Percentiles rank a stretch among this genome's conserved stretches.
Conservation (phyloP, 805 yeast genomes). For the Teunomyces aglyptinius region DNA sequence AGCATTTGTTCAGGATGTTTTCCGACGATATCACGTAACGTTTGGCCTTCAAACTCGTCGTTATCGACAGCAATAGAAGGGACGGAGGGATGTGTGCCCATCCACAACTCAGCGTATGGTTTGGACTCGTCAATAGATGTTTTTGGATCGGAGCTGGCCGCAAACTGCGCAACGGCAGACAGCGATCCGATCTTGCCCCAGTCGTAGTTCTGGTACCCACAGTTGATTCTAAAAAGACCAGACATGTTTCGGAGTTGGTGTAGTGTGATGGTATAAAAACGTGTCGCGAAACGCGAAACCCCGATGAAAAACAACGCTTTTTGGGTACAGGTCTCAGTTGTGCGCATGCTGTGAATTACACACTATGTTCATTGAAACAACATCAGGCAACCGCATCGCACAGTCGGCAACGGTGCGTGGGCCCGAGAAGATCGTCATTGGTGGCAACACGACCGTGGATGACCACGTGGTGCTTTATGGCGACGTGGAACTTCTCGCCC, state of each 20-base stretch:
- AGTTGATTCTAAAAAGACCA: slow-evolving; percentile 38
- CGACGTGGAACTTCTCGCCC: slow-evolving; percentile 20
- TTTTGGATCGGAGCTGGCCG: slow-evolving; percentile 62
- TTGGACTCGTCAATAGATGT: slow-evolving; percentile 63
- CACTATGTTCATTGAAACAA: slow-evolving; percentile 46
- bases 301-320: too few species aligned
- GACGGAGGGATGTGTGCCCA: slow-evolving; percentile 96
- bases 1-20: slow-evolving; percentile 56
- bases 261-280: background rate
- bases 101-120: slow-evolving; percentile 98
- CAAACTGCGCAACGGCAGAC: slow-evolving; percentile 89
- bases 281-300: too few species aligned
- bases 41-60: slow-evolving; percentile 37
- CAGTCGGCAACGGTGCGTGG: slow-evolving; percentile 42
- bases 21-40: slow-evolving; percentile 67
- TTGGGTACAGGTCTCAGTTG: too few species aligned
- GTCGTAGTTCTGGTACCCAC: slow-evolving; percentile 61
- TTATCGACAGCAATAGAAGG: slow-evolving; percentile 63
- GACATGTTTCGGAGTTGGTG: slow-evolving; percentile 18
- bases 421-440: slow-evolving; percentile 41
- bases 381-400: slow-evolving; percentile 51
- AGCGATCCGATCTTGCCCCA: slow-evolving; percentile 65
- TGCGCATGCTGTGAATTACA: too few species aligned
- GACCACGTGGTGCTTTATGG: slow-evolving; percentile 35
- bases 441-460: slow-evolving; percentile 47